phyloP scores from a whole-genome alignment of 306 rosid species.

The Mimosa pudica region DNA sequence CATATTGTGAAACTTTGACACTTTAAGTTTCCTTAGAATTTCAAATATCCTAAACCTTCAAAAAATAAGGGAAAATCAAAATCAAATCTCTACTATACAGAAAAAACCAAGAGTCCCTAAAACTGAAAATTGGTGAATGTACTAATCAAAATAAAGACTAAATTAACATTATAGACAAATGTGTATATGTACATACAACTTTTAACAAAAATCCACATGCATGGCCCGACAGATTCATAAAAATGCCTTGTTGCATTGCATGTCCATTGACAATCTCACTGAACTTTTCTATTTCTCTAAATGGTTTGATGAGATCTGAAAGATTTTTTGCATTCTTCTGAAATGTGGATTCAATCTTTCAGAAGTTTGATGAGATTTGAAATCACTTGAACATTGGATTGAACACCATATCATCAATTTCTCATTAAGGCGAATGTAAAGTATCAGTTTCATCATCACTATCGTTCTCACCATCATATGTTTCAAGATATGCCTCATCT shows the following conservation, averaged over 20 bases:
- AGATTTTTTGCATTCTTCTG: constrained; percentile 20
- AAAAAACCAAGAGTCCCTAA: not conserved
- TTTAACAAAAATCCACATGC: not conserved
- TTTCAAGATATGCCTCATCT: constrained; percentile 57
- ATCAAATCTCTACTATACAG: not conserved
- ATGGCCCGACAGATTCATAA: constrained; percentile 20
- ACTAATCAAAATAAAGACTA: not conserved
- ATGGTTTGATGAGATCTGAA: constrained; percentile 27
- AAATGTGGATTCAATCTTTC: constrained; percentile 8
- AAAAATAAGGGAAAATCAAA: too few relatives aligned
- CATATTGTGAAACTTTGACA: too few relatives aligned
- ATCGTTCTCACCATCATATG: constrained; percentile 39
- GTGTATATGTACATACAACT: not conserved
- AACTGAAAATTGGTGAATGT: not conserved
- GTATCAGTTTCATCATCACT: constrained; percentile 45
- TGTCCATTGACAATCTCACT: not conserved
- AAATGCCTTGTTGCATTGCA: constrained; percentile 16
- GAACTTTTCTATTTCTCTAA: constrained; percentile 17
- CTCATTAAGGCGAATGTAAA: constrained; percentile 40
- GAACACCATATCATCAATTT: constrained; percentile 34
- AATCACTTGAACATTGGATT: constrained; percentile 33
- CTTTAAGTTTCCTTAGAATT: too few relatives aligned
- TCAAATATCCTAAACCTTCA: too few relatives aligned
- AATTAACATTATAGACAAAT: constrained; percentile 1
- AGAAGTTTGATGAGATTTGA: not conserved